phyloP scores from a whole-genome alignment of 495 filamentous ascomycete species.

The Aspergillus haitiensis region DNA sequence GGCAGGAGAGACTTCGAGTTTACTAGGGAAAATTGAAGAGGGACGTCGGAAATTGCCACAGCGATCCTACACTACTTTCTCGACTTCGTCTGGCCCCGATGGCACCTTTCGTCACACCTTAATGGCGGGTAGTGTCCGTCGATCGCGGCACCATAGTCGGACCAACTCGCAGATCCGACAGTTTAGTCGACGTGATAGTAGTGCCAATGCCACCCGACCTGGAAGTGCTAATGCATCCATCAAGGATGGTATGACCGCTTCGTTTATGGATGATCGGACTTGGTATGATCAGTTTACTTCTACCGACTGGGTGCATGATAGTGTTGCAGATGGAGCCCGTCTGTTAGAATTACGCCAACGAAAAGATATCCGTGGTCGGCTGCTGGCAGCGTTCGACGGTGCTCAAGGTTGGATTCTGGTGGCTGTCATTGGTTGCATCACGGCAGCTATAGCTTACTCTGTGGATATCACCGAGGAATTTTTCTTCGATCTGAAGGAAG shows the following conservation, averaged over 20 bases:
- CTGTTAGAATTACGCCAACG: conserved; percentile 77
- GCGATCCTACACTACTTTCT: conserved; percentile 46
- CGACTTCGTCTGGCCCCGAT: conserved; percentile 35
- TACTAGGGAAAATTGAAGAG: conserved; percentile 30
- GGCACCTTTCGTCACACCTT: conserved; percentile 33
- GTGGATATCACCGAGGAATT: conserved; percentile 83
- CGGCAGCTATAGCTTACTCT: conserved; percentile 81
- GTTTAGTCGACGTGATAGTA: conserved; percentile 48
- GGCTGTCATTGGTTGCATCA: conserved; percentile 84
- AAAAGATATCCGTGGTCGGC: conserved; percentile 79
- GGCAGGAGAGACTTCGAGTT: conserved; percentile 39
- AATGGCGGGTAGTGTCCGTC: conserved; percentile 46
- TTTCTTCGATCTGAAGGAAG: conserved; percentile 87
- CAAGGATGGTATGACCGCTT: conserved; percentile 52
- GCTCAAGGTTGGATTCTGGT: conserved; percentile 94
- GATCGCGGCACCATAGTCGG: conserved; percentile 63
- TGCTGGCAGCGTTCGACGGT: conserved; percentile 77
- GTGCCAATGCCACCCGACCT: conserved; percentile 32
- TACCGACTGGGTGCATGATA: conserved; percentile 98
- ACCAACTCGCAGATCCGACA: conserved; percentile 60
- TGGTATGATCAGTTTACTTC: conserved; percentile 99
- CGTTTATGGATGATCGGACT: conserved; percentile 77
- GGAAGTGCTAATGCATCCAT: conserved; percentile 54
- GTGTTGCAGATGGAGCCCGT: conserved; percentile 89
- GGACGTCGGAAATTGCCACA: conserved; percentile 26